Evolutionary conservation across 2,329 filamentous ascomycete genomes (phyloP).

Genomic region (Camillea tinctor): DNA sequence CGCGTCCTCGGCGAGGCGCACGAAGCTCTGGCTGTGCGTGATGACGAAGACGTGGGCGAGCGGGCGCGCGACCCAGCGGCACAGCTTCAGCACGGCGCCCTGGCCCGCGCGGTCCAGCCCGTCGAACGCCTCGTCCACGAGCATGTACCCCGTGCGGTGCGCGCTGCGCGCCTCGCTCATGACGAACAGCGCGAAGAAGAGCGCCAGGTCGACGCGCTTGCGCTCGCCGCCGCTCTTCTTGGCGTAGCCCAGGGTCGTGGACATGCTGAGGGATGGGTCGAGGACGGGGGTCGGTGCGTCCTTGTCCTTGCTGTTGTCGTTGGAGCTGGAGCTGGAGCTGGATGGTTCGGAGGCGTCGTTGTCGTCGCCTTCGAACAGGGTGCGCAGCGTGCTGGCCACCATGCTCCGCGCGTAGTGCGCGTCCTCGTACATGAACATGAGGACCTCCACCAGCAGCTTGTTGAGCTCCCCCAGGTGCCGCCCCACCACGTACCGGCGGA

Average conservation of each 20-base stretch:
- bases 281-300: slow-evolving; percentile 12
- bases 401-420: slow-evolving; percentile 24
- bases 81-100: slow-evolving; percentile 20
- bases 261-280: slow-evolving; percentile 24
- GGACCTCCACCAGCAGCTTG: slow-evolving; percentile 23
- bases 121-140: slow-evolving; percentile 36
- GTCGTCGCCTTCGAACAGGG: slow-evolving; percentile 18
- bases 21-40: slow-evolving; percentile 21
- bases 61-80: slow-evolving; percentile 18
- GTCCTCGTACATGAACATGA: slow-evolving; percentile 31
- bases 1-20: background rate
- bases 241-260: slow-evolving; percentile 26
- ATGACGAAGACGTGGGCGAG: slow-evolving; percentile 23
- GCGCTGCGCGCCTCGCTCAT: slow-evolving; percentile 26
- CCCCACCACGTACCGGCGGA: slow-evolving; percentile 28
- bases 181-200: slow-evolving; percentile 34
- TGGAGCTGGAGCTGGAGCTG: too few species aligned
- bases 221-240: slow-evolving; percentile 37
- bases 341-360: too few species aligned
- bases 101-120: slow-evolving; percentile 31
- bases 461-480: slow-evolving; percentile 32
- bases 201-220: slow-evolving; percentile 35
- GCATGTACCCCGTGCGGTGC: slow-evolving; percentile 33
- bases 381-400: slow-evolving; percentile 26
- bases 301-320: background rate